Conservation (phyloP, 1,284 basidiomycete genomes). For the Rhizoctonia solani region DNA sequence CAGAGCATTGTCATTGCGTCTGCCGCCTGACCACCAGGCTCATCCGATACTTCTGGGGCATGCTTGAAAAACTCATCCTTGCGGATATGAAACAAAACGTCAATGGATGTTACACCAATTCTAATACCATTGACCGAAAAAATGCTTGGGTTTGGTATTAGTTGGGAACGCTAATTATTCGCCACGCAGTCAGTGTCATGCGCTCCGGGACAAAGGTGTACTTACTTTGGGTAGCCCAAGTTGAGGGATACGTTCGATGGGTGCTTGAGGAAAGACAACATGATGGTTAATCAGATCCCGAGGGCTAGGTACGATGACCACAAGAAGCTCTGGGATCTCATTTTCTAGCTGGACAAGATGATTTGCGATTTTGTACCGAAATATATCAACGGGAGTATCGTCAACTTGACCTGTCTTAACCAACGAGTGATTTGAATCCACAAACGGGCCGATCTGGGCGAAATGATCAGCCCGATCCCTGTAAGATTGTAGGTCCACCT, state of each 20-base stretch:
- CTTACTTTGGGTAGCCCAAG: conserved; percentile 50
- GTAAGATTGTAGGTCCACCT: conserved; percentile 42
- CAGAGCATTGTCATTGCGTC: conserved; percentile 81
- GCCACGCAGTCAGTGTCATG: no score
- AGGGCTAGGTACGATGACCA: conserved; percentile 80
- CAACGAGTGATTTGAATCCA: conserved; percentile 74
- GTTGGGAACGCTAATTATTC: conserved; percentile 45
- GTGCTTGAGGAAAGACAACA: conserved; percentile 85
- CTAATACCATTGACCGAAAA: conserved; percentile 85
- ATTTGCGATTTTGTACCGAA: conserved; percentile 65
- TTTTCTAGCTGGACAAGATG: conserved; percentile 65
- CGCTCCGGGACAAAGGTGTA: no score
- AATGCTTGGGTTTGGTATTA: conserved; percentile 81
- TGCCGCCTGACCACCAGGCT: conserved; percentile 45
- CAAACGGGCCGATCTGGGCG: conserved; percentile 83
- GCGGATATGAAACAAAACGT: conserved; percentile 86
- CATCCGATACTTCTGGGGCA: conserved; percentile 65
- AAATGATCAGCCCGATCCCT: background rate
- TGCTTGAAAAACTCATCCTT: conserved; percentile 81
- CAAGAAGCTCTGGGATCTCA: conserved; percentile 65
- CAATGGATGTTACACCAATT: conserved; percentile 80
- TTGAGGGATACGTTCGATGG: conserved; percentile 39
- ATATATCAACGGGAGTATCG: conserved; percentile 67
- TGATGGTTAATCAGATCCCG: conserved; percentile 81
- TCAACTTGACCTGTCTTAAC: conserved; percentile 75